Evolutionary conservation across 1,139 yeast species (phyloP), one percentile per base, ranked within the genome.

Genomic region (Pichia sorboxylosa): DNA sequence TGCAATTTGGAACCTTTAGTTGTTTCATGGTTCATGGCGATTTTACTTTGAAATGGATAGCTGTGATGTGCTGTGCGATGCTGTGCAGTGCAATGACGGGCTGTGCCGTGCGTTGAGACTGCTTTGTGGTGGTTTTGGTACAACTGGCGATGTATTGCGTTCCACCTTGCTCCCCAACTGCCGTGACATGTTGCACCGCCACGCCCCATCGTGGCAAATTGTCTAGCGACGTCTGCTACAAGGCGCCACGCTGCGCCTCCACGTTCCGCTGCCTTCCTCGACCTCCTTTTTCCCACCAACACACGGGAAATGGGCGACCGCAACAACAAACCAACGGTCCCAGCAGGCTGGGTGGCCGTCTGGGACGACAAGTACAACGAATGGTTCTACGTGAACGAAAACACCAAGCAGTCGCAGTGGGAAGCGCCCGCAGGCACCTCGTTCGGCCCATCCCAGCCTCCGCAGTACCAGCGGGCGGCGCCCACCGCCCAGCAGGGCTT

Each of bases 381-480:
- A 41, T 78, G 76, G 73, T 79, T 67, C 54, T 87, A 77, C 48
- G 94, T 87, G 17, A 64, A 85, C 47, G 58, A 79, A 44, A 48
- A 63, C 13, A 69, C 83, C n/a, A 78, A 81, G 40, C 61, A 71
- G 44, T 82, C 95, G 0, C 95, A 84, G 55, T 87, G 97, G 97
- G 94, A 83, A 34, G 71, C 76, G 11, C 96, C 96, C 4, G 39
- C 48, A 7, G 85, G 82, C 0, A 70, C 83, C 0, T 52, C 44
- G 2, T 66, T 69, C 17, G 33, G 32, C 13, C 4, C 7, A 5
- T 54, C 46, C 13, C 13, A 9, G 6, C 58, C 64, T 3, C 21
- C 34, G 13, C 17, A 34, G 15, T 29, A 26, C 14, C 11, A 23
- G 11, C n/a, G n/a, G n/a, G 20, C 47, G 49, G 35, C 46, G 29